Evolutionary conservation across 2,329 filamentous ascomycete genomes (phyloP), one percentile per base, ranked within the genome.

Genomic region (Xenosphaeropsis pyriputrescens): DNA sequence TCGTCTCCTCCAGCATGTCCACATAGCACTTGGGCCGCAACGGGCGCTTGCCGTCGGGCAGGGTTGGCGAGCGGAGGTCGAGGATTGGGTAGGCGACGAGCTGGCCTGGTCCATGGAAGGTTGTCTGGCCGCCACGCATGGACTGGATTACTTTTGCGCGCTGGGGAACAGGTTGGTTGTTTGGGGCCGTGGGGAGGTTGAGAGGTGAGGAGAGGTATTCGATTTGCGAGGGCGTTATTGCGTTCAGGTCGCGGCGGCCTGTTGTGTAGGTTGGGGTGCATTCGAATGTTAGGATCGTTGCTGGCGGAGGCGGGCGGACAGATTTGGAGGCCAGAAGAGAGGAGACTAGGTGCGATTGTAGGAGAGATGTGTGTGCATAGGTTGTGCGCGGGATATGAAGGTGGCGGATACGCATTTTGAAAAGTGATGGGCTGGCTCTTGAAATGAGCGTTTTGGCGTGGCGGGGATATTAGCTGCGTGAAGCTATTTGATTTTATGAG

Each of bases 101-200:
- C 57, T 98, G 91, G 0, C 89, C 89, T 0, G 89, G 91, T 0
- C 89, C 91, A 56, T 98, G 91, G 62, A 94, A 96, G 2, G 91
- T 96, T 0, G 85, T 88, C 46, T 93, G 76, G 0, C 91, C 91
- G 43, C 91, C 91, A 39, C 91, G 77, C n/a, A 59, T 56, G 11
- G 62, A 53, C 7, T 57, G 56, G 3, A 64, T 56, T 39, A 55
- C 36, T 2, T 48, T 41, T 3, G 52, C 47, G 16, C 7, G 17
- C 18, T 36, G 26, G 18, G 32, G 34, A 26, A n/a, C 13, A 3
- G 22, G 5, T 29, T 14, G 29, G 29, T 14, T 14, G 29, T 8
- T 29, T 16, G 29, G 14, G 15, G 6, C 22, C 1, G 9, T 35
- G 36, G 32, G 44, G 47, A 45, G 35, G 36, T 32, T 44, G 46